Evolutionary conservation across 1,284 basidiomycete species (phyloP), one percentile per base, ranked within the genome.

Genomic region (Tilletia indica): DNA sequence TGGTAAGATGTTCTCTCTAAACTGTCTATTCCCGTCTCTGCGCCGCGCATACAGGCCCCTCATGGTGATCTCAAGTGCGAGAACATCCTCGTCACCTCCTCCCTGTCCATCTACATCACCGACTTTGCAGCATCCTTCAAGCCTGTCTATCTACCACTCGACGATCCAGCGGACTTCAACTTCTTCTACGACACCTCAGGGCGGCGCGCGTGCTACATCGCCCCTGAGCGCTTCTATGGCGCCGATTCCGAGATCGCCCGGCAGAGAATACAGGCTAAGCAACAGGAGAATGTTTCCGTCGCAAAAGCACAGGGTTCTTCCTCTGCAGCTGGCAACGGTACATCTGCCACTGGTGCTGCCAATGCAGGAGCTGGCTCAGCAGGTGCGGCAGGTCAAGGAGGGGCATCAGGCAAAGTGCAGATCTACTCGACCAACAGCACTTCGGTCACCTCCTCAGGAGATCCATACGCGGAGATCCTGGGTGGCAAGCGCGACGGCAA

Each of bases 31-130:
- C 5, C 31, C 42, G 42, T 45, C 42, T 45, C 42, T 45, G 14
- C 42, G 42, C 42, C 42, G 42, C 42, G 42, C 42, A 45, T 21
- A 16, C 89, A 94, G 86, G 88, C 97, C 19, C 89, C 94, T 0
- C 97, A 99, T 85, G 97, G 97, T 14, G 96, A 99, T 83, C 91
- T 99, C 86, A 99, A 99, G 86, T 94, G 93, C 14, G 94, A 97
- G 85, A 99, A 99, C 84, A 90, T 99, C 72, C 89, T 99, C 68
- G 93, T 99, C 72, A 96, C 95, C 0, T 94, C 95, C 0, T 97
- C 94, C 88, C 94, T 98, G 77, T 94, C 93, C 89, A 89, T 97
- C 21, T 95, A 94, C 82, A 87, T 99, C 58, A 94, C 95, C 67
- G 97, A 99, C 86, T 98, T 99, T 84, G 93, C 96, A 0, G 92